A percentile compares a stretch with the other conserved stretches of the same genome.
phyloP scores from a whole-genome alignment of 768 basidiomycete genomes.

The Asterophora lycoperdoides region DNA sequence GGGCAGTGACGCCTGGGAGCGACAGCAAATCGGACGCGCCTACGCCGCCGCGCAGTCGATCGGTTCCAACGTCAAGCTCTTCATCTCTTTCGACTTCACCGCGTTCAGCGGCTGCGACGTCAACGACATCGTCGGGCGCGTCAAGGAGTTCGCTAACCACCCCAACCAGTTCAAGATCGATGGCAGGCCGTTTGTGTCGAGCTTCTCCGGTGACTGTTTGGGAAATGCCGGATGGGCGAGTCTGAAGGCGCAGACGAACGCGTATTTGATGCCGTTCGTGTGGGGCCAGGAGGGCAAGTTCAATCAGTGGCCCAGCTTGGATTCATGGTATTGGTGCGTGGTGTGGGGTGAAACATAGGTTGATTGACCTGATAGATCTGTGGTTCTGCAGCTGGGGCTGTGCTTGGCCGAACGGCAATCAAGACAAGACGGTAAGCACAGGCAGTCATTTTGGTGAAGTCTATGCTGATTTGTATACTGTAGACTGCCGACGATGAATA shows the following conservation, averaged over 20 bases:
- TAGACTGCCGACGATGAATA: conserved; percentile 46
- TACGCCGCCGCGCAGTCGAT: conserved; percentile 45
- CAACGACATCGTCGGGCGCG: conserved; percentile 35
- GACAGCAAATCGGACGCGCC: conserved; percentile 42
- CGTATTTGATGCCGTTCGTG: conserved; percentile 53
- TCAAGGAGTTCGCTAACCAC: conserved; percentile 44
- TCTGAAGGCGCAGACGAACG: conserved; percentile 43
- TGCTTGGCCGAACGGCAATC: conserved; percentile 53
- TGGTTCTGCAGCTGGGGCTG: conserved; percentile 46
- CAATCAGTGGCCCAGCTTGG: conserved; percentile 42
- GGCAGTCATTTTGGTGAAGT: background rate
- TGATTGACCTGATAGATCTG: no score
- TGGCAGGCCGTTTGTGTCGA: conserved; percentile 54
- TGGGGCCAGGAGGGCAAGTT: conserved; percentile 47
- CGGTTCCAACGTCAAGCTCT: conserved; percentile 45
- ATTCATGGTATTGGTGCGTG: conserved; percentile 47
- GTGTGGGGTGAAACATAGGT: background rate
- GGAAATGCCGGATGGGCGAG: conserved; percentile 46
- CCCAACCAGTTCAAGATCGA: conserved; percentile 53
- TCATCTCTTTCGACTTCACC: conserved; percentile 55
- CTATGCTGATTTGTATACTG: conserved; percentile 6
- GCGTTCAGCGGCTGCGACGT: conserved; percentile 43
- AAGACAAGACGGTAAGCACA: conserved; percentile 35
- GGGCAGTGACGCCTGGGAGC: conserved; percentile 52
- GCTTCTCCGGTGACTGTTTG: conserved; percentile 58